phyloP scores from a whole-genome alignment of 2,329 filamentous ascomycete genomes.

The Macrophomina phaseolina region DNA sequence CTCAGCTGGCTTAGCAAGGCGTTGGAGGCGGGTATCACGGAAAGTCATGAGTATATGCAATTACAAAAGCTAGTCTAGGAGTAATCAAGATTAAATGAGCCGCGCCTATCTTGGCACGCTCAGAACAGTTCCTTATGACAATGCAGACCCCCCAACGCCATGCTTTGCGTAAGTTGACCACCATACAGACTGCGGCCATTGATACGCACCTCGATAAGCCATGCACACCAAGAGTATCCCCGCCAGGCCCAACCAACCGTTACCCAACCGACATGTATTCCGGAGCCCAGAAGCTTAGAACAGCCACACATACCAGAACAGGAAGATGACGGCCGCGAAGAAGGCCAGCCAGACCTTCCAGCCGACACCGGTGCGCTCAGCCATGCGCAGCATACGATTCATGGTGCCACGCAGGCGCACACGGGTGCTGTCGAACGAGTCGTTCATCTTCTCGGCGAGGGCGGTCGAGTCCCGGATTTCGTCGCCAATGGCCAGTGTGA shows the following conservation, averaged over 20 bases:
- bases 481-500: conserved; percentile 91
- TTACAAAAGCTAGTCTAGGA: conserved; percentile 18
- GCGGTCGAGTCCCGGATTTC: conserved; percentile 91
- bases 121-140: not conserved
- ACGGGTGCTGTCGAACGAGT: conserved; percentile 85
- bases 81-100: conserved; percentile 14
- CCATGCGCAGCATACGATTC: conserved; percentile 97
- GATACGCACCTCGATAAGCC: conserved; percentile 14
- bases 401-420: conserved; percentile 86
- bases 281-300: conserved; percentile 56
- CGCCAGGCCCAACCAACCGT: not conserved
- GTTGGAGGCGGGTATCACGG: not conserved
- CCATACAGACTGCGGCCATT: conserved; percentile 16
- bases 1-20: conserved; percentile 1
- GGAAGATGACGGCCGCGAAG: conserved; percentile 77
- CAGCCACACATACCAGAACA: conserved; percentile 94
- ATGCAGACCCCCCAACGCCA: conserved; percentile 19
- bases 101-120: conserved; percentile 14
- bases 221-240: conserved; percentile 16
- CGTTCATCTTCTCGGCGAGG: conserved; percentile 94
- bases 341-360: conserved; percentile 95
- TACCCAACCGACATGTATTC: not conserved
- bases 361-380: conserved; percentile 88
- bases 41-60: conserved; percentile 12
- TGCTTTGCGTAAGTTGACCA: conserved; percentile 23